Evolutionary conservation across 1,139 yeast genomes (phyloP).

Genomic region (Pneumocystis murina): DNA sequence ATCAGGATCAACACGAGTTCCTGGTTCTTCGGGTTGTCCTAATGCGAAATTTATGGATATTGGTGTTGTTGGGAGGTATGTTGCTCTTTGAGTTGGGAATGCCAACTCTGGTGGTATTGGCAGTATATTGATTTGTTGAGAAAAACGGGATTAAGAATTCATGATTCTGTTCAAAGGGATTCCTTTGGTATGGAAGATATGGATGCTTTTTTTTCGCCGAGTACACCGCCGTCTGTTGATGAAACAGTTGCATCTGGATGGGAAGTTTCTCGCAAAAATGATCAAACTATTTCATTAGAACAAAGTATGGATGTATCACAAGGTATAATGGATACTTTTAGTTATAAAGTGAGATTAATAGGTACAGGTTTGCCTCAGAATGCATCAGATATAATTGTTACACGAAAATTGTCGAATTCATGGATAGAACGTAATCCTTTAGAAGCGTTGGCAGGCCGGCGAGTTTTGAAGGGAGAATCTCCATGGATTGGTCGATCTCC

Average conservation of each 20-base stretch:
- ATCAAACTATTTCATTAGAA: constrained; percentile 9
- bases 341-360: background rate
- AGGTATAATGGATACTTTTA: background rate
- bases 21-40: background rate
- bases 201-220: constrained; percentile 50
- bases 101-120: background rate
- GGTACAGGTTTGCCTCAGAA: background rate
- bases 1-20: background rate
- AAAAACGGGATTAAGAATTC: constrained; percentile 13
- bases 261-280: background rate
- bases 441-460: constrained; percentile 2
- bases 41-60: constrained; percentile 4
- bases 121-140: constrained; percentile 2
- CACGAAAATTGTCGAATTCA: background rate
- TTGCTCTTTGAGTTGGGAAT: constrained; percentile 4
- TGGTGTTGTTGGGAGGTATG: constrained; percentile 9
- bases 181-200: constrained; percentile 64
- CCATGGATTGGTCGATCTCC: constrained; percentile 13
- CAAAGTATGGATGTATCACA: constrained; percentile 13
- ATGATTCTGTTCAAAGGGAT: constrained; percentile 30
- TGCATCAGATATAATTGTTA: background rate
- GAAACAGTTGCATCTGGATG: background rate
- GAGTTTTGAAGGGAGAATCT: constrained; percentile 2
- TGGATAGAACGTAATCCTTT: constrained; percentile 6
- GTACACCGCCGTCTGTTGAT: constrained; percentile 6